These are phyloP conservation scores for Conticribra guillardii DNA, from an alignment of 108 stramenopile genomes.

Conservation along the genomic window DNA sequence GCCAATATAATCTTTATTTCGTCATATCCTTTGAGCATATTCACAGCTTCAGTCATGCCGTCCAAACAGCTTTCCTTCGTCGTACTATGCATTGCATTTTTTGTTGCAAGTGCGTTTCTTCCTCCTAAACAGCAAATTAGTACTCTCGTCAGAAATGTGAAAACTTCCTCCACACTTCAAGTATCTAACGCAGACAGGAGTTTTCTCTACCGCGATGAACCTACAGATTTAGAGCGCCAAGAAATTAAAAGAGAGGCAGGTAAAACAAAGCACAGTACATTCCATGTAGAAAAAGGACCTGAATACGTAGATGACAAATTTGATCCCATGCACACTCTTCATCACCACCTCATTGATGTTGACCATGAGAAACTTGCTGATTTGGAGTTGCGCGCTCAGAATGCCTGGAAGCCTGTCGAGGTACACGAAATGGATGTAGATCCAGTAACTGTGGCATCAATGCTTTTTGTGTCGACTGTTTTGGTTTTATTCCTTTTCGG, in stretches of 20 bases:
- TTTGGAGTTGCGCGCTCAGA: slow-evolving; percentile 32
- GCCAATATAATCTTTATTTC: no score
- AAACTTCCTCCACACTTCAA: no score
- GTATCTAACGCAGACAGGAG: neutral
- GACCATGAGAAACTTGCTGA: slow-evolving; percentile 41
- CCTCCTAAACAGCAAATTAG: neutral
- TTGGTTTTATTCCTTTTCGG: slow-evolving; percentile 22
- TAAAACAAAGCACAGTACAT: slow-evolving; percentile 28
- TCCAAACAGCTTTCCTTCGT: neutral
- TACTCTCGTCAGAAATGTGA: neutral
- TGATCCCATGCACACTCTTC: slow-evolving; percentile 30
- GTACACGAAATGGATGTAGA: slow-evolving; percentile 43
- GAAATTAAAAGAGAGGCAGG: slow-evolving; percentile 27
- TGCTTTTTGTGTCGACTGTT: slow-evolving; percentile 16
- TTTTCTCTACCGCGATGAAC: slow-evolving; percentile 36
- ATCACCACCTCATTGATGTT: slow-evolving; percentile 35
- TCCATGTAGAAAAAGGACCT: slow-evolving; percentile 30
- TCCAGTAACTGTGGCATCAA: slow-evolving; percentile 16
- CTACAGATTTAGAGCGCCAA: slow-evolving; percentile 22
- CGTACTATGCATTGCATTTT: neutral
- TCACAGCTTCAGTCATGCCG: neutral
- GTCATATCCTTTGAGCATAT: neutral
- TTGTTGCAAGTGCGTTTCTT: neutral
- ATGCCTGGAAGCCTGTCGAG: slow-evolving; percentile 40
- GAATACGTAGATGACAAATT: slow-evolving; percentile 13